Evolutionary conservation across 78 protist genomes (phyloP).

Genomic region (Fonticula alba): DNA sequence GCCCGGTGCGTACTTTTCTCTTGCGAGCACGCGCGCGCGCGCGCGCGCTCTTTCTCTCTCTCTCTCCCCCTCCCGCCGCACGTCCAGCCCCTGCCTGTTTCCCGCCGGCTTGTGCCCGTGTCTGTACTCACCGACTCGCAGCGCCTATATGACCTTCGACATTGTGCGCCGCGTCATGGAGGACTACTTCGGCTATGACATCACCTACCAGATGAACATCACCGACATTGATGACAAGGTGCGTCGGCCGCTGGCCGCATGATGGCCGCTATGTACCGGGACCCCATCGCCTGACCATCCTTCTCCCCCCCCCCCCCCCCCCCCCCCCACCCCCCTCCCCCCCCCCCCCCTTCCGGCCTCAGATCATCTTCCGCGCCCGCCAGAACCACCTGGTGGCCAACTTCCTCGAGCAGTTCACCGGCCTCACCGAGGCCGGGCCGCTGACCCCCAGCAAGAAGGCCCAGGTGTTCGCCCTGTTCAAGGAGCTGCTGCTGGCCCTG

Average conservation of each 20-base stretch:
- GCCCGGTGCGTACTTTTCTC: slow-evolving; percentile 23
- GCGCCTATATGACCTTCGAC: slow-evolving; percentile 73
- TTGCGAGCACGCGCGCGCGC: background rate
- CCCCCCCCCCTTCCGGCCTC: no score
- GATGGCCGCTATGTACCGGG: no score
- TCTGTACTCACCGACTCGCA: background rate
- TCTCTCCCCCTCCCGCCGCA: background rate
- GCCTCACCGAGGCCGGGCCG: no score
- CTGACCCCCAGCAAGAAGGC: no score
- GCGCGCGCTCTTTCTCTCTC: no score
- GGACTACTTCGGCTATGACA: slow-evolving; percentile 60
- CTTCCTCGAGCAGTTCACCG: no score
- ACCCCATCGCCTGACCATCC: no score
- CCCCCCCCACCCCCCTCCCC: no score
- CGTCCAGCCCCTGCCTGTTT: slow-evolving; percentile 73
- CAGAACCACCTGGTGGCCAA: slow-evolving; percentile 21
- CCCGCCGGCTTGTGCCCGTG: background rate
- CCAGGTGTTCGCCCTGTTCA: background rate
- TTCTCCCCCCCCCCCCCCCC: no score
- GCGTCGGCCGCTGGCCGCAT: no score
- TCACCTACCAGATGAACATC: slow-evolving; percentile 5
- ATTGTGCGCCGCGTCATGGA: slow-evolving; percentile 68
- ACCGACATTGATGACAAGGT: slow-evolving; percentile 22
- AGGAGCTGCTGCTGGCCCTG: background rate
- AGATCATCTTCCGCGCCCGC: slow-evolving; percentile 64